Percentiles rank a stretch among this genome's conserved stretches.
Evolutionary conservation across 306 rosid genomes (phyloP).

Genomic region (Rosa multiflora): DNA sequence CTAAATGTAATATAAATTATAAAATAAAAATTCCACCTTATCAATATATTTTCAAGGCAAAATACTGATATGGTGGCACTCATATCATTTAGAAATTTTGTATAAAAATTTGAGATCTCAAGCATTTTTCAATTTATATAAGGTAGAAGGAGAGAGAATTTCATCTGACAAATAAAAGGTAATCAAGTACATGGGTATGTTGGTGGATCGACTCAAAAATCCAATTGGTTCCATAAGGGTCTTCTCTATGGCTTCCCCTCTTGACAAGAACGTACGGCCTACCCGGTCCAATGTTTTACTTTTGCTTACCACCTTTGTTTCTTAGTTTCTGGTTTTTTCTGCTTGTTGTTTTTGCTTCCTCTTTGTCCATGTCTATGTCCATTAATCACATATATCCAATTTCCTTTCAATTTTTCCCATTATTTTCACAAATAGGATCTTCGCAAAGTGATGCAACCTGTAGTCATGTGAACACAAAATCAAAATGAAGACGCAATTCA

Average conservation of each 20-base stretch:
- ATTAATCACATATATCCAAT: not conserved
- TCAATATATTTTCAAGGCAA: no score
- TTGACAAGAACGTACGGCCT: not conserved
- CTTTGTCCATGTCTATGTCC: conserved; percentile 5
- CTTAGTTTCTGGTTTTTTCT: not conserved
- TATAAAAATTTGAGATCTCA: no score
- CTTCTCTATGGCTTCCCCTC: not conserved
- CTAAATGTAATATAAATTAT: no score
- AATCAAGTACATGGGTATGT: no score
- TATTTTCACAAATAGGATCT: not conserved
- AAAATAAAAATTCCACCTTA: no score
- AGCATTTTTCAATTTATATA: no score
- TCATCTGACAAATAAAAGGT: no score
- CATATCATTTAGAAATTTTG: no score
- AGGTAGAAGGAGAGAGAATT: no score
- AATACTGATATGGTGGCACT: no score
- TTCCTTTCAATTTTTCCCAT: not conserved
- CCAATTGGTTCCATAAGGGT: not conserved
- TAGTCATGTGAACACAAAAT: conserved; percentile 11
- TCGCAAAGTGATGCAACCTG: not conserved
- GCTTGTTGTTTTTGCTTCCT: conserved; percentile 1
- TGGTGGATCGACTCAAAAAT: no score
- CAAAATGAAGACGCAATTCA: conserved; percentile 16
- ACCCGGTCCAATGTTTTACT: conserved; percentile 2
- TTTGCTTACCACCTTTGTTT: not conserved